A percentile compares a stretch with the other conserved stretches of the same genome.
Conservation (phyloP, 2,329 filamentous ascomycete species). For the Ophiostoma triangulosporum region DNA sequence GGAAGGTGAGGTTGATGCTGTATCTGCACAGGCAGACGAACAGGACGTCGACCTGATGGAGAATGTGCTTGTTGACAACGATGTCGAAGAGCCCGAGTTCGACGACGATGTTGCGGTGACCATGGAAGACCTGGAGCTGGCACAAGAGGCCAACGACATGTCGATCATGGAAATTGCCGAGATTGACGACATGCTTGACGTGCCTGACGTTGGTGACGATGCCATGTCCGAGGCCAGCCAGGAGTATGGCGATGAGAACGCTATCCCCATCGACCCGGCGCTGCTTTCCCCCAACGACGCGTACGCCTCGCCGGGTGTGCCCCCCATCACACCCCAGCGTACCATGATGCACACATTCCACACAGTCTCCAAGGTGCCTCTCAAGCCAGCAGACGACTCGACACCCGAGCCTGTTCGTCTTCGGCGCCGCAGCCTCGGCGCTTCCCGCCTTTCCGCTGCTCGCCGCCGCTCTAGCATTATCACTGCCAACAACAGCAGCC, state of each 20-base stretch:
- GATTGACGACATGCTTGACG: slow-evolving; percentile 22
- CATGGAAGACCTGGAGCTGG: slow-evolving; percentile 43
- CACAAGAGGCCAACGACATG: slow-evolving; percentile 46
- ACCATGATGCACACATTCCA: slow-evolving; percentile 44
- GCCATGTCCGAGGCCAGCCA: slow-evolving; percentile 47
- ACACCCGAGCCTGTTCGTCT: slow-evolving; percentile 28
- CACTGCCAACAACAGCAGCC: not conserved
- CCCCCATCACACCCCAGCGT: slow-evolving; percentile 44
- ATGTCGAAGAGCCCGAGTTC: slow-evolving; percentile 24
- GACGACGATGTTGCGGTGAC: slow-evolving; percentile 34
- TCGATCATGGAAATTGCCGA: slow-evolving; percentile 36
- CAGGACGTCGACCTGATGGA: slow-evolving; percentile 2
- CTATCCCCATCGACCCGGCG: slow-evolving; percentile 39
- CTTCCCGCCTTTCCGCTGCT: slow-evolving; percentile 31
- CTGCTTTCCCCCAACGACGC: slow-evolving; percentile 19
- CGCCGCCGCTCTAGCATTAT: slow-evolving; percentile 21
- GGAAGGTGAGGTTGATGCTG: not conserved
- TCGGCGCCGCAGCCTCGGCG: slow-evolving; percentile 38
- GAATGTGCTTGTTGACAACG: slow-evolving; percentile 12
- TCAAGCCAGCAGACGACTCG: slow-evolving; percentile 53
- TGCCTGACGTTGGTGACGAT: slow-evolving; percentile 27
- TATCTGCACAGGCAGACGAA: too few species aligned
- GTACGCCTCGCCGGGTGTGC: slow-evolving; percentile 16
- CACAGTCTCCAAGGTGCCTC: slow-evolving; percentile 64
- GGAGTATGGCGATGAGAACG: slow-evolving; percentile 55